Evolutionary conservation across 2,329 filamentous ascomycete species (phyloP), one percentile per base, ranked within the genome.

Genomic region (Aureobasidium sp.): DNA sequence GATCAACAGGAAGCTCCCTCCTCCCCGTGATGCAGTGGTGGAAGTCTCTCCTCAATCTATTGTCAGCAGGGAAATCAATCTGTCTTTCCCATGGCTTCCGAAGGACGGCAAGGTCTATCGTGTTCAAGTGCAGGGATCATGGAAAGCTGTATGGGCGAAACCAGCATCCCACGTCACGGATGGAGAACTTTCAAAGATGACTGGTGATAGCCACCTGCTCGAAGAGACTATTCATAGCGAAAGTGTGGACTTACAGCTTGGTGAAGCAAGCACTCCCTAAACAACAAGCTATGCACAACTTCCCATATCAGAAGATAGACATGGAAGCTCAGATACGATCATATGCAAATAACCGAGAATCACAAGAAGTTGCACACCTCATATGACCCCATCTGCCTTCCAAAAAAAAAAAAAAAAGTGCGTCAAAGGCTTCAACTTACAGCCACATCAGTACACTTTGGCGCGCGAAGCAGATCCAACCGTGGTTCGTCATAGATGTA

Each of bases 61-160:
- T 30, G 66, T 72, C 11, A 67, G 69, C n/a, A 65, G 69, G 11
- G 71, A 75, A n/a, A 62, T 77, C 2, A 67, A 71, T 3, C 70
- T 77, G 42, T 66, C 71, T 39, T 70, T 68, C 62, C 72, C 74
- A 0, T 74, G 74, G 70, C 71, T 76, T 67, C 71, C 73, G 7
- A 65, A 70, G 21, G 66, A 66, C 49, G 72, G 73, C 7, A 70
- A 70, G 10, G 69, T 68, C 59, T 75, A 75, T 64, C 73, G 70
- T n/a, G 67, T 76, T 15, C 66, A 68, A 27, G 70, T 67, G 8
- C 67, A 69, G 32, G 75, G 75, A 0, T 58, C 65, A 2, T 73
- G 74, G 65, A 69, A 69, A 29, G 74, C 70, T 1, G 69, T 73
- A 0, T 75, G 74, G 74, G 68, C 63, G 7, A 68, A 65, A 59